Conservation (phyloP, 257 asterid genomes). For the Knoxia roxburghii region DNA sequence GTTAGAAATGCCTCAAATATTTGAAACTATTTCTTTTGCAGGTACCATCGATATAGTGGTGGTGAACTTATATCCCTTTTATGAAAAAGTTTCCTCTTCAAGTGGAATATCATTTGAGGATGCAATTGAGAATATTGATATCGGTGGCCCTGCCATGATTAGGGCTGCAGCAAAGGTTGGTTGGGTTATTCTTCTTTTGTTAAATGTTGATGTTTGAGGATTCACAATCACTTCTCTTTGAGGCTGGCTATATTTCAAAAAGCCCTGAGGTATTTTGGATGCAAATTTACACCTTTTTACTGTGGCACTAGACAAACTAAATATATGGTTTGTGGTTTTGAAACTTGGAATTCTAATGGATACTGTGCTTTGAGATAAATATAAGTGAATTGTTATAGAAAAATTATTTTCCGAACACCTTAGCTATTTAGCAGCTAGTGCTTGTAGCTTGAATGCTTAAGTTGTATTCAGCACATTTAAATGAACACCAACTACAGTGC, state of each 20-base stretch:
- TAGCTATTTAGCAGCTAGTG: neutral
- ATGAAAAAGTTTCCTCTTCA: slow-evolving; percentile 78
- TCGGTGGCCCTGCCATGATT: slow-evolving; percentile 99
- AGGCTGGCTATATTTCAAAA: neutral
- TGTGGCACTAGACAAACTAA: neutral
- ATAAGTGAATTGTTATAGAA: neutral
- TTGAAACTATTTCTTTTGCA: slow-evolving; percentile 26
- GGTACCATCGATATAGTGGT: slow-evolving; percentile 96
- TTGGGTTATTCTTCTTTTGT: neutral
- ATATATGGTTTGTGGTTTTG: neutral
- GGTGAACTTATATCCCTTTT: slow-evolving; percentile 94
- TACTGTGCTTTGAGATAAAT: neutral
- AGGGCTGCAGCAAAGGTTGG: slow-evolving; percentile 97
- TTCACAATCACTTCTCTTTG: neutral
- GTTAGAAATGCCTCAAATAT: neutral
- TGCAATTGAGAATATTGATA: slow-evolving; percentile 96
- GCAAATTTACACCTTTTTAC: neutral
- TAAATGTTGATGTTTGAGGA: neutral
- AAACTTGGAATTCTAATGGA: neutral
- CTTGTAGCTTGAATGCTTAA: neutral
- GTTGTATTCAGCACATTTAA: neutral
- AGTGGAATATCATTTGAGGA: slow-evolving; percentile 73
- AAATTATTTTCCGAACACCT: neutral
- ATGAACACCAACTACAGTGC: neutral
- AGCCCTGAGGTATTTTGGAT: neutral